Base-by-base conservation (phyloP, 2,329 filamentous ascomycete genomes). In the Cercospora beticola region DNA sequence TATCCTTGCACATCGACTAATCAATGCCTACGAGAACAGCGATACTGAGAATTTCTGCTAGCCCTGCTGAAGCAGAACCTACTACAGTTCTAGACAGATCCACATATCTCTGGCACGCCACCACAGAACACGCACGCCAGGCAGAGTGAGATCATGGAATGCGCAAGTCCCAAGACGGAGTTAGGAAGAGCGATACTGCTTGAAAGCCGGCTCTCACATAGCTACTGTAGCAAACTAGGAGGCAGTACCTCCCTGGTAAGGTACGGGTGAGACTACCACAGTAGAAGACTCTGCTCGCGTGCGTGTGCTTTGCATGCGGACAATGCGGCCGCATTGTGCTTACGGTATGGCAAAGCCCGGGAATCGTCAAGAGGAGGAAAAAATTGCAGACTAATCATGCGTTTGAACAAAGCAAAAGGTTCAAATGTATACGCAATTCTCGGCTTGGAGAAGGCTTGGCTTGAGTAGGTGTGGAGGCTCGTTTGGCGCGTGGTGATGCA, bases 381-480 rank as follows among this genome's bases (percentile, higher is more conserved):
- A 40, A 40, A n/a, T 8, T 40, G 36, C 16, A n/a, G 3, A 40
- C 36, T 16, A n/a, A 40, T 40, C 26, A 28, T 28, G 26, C 6
- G 26, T 28, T 28, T 28, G 26, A 28, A 28, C 26, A 28, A 28
- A 28, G 26, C 26, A 28, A 28, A 28, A 28, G 26, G 26, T 28
- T 5, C 4, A 28, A 5, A 23, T 23, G 61, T 64, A 49, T 46
- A 64, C 61, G 61, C 61, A 64, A 64, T 64, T 52, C 33, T 28
- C 10, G 61, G n/a, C 61, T 31, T 64, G 40, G 61, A 21, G 21
- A 26, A 33, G 54, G 64, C 64, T 65, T 65, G 64, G 64, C 64
- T 65, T 59, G 4, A 30, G 28, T n/a, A 57, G 23, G 54, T 43
- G 28, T 28, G 54, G 54, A 26, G 23, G 54, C 23, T 31, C 23